Conservation (phyloP, 2,329 filamentous ascomycete genomes). For the Ustulina deusta region DNA sequence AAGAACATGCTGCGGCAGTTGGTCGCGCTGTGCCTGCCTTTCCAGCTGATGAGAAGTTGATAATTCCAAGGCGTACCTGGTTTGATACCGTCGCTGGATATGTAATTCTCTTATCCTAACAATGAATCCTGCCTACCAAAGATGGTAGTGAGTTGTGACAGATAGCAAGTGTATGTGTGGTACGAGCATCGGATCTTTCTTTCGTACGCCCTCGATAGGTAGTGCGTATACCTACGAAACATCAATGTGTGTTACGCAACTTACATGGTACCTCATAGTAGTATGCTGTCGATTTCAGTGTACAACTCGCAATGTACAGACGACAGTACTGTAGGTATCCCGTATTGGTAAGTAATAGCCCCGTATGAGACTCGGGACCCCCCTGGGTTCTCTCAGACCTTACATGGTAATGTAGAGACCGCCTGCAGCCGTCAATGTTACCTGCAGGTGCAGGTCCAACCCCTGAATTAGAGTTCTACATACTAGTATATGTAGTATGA, state of each 20-base stretch:
- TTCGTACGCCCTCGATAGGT: no score
- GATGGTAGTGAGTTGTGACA: no score
- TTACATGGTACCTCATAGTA: no score
- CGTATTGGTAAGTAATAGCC: background rate
- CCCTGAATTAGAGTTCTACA: constrained; percentile 19
- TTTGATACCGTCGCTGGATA: background rate
- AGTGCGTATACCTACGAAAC: no score
- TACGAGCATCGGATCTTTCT: no score
- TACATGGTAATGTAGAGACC: constrained; percentile 21
- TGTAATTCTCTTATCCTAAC: background rate
- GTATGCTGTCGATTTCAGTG: no score
- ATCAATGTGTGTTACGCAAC: no score
- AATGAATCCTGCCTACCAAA: background rate
- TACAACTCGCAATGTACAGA: no score
- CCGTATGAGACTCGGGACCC: constrained; percentile 2
- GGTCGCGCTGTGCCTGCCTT: background rate
- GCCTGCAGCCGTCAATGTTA: constrained; percentile 29
- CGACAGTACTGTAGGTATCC: no score
- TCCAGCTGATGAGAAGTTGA: background rate
- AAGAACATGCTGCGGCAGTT: background rate
- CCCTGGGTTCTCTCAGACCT: background rate
- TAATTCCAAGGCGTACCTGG: background rate
- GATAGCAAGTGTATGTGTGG: no score
- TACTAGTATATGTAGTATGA: no score
- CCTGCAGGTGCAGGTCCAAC: constrained; percentile 24